Conservation (phyloP, 495 filamentous ascomycete species). For the Tuber magnatum region DNA sequence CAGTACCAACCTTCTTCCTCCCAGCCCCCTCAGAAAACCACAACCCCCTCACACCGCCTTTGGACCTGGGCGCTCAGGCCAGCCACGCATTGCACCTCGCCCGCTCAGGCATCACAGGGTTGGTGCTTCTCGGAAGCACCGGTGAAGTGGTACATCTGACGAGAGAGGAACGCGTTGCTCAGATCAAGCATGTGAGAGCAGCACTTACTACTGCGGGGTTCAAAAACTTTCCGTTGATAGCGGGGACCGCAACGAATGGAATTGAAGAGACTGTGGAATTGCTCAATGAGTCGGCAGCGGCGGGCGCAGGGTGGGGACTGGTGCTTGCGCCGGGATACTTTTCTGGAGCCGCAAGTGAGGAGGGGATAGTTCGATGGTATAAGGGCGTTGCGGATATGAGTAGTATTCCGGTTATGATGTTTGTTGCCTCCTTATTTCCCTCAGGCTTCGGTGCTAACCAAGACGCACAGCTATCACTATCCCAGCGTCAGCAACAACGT, state of each 20-base stretch:
- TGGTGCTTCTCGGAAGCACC: slow-evolving; percentile 61
- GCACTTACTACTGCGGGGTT: slow-evolving; percentile 53
- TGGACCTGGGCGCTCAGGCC: slow-evolving; percentile 54
- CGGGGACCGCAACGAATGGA: slow-evolving; percentile 57
- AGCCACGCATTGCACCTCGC: slow-evolving; percentile 59
- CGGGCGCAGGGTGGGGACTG: slow-evolving; percentile 59
- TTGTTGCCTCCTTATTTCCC: slow-evolving; percentile 17
- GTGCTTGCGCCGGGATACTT: slow-evolving; percentile 56
- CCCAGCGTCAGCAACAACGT: slow-evolving; percentile 59
- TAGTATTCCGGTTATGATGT: slow-evolving; percentile 52
- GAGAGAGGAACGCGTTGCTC: slow-evolving; percentile 51
- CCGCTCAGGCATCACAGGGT: slow-evolving; percentile 53
- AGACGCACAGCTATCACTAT: slow-evolving; percentile 55
- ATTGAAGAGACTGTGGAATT: slow-evolving; percentile 58
- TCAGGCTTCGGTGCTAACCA: neutral
- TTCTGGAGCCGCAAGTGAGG: slow-evolving; percentile 46
- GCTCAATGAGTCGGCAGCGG: slow-evolving; percentile 51
- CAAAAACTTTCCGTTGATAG: slow-evolving; percentile 59
- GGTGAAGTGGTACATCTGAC: slow-evolving; percentile 64
- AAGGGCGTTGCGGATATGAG: slow-evolving; percentile 49
- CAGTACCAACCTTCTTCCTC: slow-evolving; percentile 51
- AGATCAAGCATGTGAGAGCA: slow-evolving; percentile 51
- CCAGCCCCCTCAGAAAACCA: slow-evolving; percentile 41
- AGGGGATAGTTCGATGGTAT: slow-evolving; percentile 52
- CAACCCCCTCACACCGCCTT: slow-evolving; percentile 38